A percentile compares a stretch with the other conserved stretches of the same genome.
These are phyloP conservation scores for Brassica incana DNA, from an alignment of 345 rosid species.

Conservation along the genomic window DNA sequence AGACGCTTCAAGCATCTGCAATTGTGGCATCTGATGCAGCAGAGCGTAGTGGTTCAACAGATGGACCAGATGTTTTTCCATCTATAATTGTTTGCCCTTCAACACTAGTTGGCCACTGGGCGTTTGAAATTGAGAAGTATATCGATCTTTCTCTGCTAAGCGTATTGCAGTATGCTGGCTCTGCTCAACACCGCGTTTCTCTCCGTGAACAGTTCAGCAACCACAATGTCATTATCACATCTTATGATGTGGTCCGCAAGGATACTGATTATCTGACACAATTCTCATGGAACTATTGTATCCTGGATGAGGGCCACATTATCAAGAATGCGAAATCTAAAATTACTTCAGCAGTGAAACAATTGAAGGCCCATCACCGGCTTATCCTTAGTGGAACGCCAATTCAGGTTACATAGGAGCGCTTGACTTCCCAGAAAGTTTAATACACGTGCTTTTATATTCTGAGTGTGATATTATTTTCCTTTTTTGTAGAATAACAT, in stretches of 20 bases:
- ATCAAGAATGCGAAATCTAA: conserved; percentile 92
- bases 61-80: conserved; percentile 51
- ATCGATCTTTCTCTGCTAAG: conserved; percentile 79
- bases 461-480: conserved; percentile 7
- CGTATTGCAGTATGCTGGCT: conserved; percentile 86
- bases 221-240: conserved; percentile 84
- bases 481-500: conserved; percentile 70
- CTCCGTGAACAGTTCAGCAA: conserved; percentile 72
- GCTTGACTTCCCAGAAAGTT: conserved; percentile 20
- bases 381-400: conserved; percentile 98
- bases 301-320: conserved; percentile 96
- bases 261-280: conserved; percentile 82
- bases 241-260: conserved; percentile 97
- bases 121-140: conserved; percentile 95
- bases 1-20: too few species aligned
- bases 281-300: conserved; percentile 88
- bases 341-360: conserved; percentile 87
- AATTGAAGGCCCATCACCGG: conserved; percentile 92
- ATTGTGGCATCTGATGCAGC: too few species aligned
- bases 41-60: too few species aligned
- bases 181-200: conserved; percentile 80
- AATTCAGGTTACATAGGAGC: conserved; percentile 66
- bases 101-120: conserved; percentile 99
- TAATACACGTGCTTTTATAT: conserved; percentile 29
- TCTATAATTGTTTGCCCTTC: conserved; percentile 98